These are phyloP conservation scores for Thecaphora frezii DNA, from an alignment of 1,284 basidiomycete genomes.

Conservation along the genomic window DNA sequence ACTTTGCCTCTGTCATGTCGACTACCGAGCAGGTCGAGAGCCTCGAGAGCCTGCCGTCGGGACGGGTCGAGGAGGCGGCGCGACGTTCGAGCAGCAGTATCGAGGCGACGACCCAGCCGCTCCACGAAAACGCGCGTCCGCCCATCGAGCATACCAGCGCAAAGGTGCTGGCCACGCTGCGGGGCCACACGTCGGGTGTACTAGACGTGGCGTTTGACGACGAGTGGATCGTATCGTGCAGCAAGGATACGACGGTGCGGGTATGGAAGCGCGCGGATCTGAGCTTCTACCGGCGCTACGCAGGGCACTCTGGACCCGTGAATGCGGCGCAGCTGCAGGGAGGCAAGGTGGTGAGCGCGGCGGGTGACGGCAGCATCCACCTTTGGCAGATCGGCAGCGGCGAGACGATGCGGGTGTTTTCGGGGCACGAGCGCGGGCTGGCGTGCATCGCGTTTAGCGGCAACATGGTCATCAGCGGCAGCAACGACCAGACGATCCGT, in stretches of 20 bases:
- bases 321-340: slow-evolving; percentile 33
- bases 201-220: slow-evolving; percentile 40
- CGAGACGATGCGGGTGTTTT: slow-evolving; percentile 25
- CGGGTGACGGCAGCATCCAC: slow-evolving; percentile 39
- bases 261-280: slow-evolving; percentile 36
- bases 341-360: slow-evolving; percentile 32
- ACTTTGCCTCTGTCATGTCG: slow-evolving; percentile 27
- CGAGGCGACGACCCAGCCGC: neutral
- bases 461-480: slow-evolving; percentile 33
- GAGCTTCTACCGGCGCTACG: slow-evolving; percentile 3
- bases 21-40: neutral
- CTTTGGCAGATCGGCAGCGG: slow-evolving; percentile 39
- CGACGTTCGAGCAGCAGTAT: neutral
- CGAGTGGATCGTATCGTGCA: slow-evolving; percentile 38
- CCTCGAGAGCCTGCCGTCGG: no score
- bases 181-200: slow-evolving; percentile 27
- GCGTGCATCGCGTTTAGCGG: slow-evolving; percentile 38
- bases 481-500: slow-evolving; percentile 45
- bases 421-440: slow-evolving; percentile 36
- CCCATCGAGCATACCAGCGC: neutral
- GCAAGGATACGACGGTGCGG: slow-evolving; percentile 42
- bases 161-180: slow-evolving; percentile 13
- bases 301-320: slow-evolving; percentile 25
- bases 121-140: no score
- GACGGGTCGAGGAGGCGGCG: no score